Conservation (phyloP, 768 basidiomycete genomes). For the Collybia sordida region DNA sequence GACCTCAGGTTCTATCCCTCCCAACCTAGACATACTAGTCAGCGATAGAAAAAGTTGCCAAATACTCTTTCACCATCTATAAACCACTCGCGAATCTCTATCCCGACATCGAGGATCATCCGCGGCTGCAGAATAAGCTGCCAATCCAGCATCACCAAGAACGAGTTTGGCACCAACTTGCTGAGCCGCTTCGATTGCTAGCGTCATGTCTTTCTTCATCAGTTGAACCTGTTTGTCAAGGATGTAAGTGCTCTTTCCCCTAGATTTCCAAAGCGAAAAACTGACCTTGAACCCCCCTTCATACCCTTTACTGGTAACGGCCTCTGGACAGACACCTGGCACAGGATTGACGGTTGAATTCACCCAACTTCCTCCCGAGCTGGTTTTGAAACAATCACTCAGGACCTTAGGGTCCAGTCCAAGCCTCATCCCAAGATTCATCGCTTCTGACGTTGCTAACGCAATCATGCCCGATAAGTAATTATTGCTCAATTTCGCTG, state of each 20-base stretch:
- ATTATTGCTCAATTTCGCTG: conserved; percentile 45
- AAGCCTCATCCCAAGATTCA: conserved; percentile 45
- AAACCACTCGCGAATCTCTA: conserved; percentile 39
- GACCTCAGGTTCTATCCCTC: conserved; percentile 28
- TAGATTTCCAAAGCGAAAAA: not conserved
- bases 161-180: conserved; percentile 37
- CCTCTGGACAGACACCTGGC: conserved; percentile 42
- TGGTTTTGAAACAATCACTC: conserved; percentile 36
- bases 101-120: conserved; percentile 37
- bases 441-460: conserved; percentile 40
- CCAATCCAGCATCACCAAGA: conserved; percentile 35
- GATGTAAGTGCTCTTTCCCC: not conserved
- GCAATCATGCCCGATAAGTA: conserved; percentile 42
- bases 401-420: conserved; percentile 39
- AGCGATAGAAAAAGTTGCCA: not conserved
- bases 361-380: conserved; percentile 40
- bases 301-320: conserved; percentile 40
- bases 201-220: conserved; percentile 44
- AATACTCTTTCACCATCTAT: conserved; percentile 30
- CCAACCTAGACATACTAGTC: conserved; percentile 22
- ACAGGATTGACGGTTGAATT: conserved; percentile 43
- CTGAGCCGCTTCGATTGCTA: conserved; percentile 37
- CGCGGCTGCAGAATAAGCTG: conserved; percentile 37
- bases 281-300: conserved; percentile 43
- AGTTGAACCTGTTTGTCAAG: conserved; percentile 31